phyloP scores from a whole-genome alignment of 2,329 filamentous ascomycete species.

The Aureobasidium mangrovei region DNA sequence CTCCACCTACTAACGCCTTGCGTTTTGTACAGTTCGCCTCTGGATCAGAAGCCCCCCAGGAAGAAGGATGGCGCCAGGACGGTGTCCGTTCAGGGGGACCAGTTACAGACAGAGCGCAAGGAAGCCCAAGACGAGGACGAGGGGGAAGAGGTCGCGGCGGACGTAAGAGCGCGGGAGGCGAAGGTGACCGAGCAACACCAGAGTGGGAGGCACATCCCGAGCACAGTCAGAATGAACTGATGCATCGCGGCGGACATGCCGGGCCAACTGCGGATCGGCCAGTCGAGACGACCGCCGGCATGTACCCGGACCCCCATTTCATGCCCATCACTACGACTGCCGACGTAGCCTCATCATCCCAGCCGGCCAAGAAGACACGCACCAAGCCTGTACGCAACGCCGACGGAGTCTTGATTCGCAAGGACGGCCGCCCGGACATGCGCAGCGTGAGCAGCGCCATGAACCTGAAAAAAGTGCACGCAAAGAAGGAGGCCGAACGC shows the following conservation, averaged over 20 bases:
- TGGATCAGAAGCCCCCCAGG: conserved; percentile 21
- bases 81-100: conserved; percentile 13
- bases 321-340: conserved; percentile 10
- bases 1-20: conserved; percentile 21
- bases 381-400: conserved; percentile 43
- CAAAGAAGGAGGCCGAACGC: conserved; percentile 37
- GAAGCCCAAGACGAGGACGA: conserved; percentile 24
- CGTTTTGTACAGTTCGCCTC: conserved; percentile 27
- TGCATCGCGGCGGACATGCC: conserved; percentile 18
- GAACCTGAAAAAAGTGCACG: conserved; percentile 43
- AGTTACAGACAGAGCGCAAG: conserved; percentile 16
- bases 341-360: conserved; percentile 2
- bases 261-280: conserved; percentile 19
- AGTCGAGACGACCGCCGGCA: conserved; percentile 15
- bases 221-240: not conserved
- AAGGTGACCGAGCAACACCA: conserved; percentile 28
- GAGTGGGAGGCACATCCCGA: conserved; percentile 31
- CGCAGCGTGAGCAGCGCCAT: conserved; percentile 44
- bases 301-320: conserved; percentile 30
- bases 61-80: conserved; percentile 24
- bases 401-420: conserved; percentile 42
- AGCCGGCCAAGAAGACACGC: conserved; percentile 37
- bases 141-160: conserved; percentile 33
- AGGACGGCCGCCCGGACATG: conserved; percentile 44
- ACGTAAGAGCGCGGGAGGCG: conserved; percentile 24